These are phyloP conservation scores for Elsinoe batatas DNA, from an alignment of 2,329 filamentous ascomycete genomes.

Conservation along the genomic window DNA sequence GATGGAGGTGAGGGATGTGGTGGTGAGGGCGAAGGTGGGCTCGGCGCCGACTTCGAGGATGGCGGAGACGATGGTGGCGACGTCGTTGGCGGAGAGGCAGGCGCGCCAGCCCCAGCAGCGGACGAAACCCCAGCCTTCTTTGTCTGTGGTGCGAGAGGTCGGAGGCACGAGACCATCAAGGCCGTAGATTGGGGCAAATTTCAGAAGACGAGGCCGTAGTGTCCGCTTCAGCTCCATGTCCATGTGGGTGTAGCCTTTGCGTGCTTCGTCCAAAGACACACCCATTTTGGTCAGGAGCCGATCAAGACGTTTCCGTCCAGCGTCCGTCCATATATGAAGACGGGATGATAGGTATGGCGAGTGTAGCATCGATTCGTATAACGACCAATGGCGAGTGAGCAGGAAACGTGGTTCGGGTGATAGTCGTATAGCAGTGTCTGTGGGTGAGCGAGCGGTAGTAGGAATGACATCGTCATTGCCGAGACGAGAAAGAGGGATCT, in stretches of 20 bases:
- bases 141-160: constrained; percentile 43
- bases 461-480: constrained; percentile 76
- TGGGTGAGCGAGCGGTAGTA: constrained; percentile 76
- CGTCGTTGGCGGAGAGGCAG: constrained; percentile 84
- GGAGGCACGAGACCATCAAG: constrained; percentile 86
- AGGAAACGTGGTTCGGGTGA: constrained; percentile 91
- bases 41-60: constrained; percentile 72
- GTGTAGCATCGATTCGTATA: constrained; percentile 98
- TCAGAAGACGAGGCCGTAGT: constrained; percentile 72
- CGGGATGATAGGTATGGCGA: constrained; percentile 88
- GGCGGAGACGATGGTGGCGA: constrained; percentile 84
- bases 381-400: constrained; percentile 87
- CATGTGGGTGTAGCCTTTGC: constrained; percentile 96
- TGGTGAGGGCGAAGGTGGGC: constrained; percentile 12
- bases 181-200: constrained; percentile 87
- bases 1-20: constrained; percentile 12
- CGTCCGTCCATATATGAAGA: constrained; percentile 89
- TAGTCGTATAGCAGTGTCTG: constrained; percentile 82
- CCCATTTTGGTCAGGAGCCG: constrained; percentile 98
- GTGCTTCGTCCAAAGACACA: constrained; percentile 84
- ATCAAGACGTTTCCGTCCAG: constrained; percentile 76
- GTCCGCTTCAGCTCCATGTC: constrained; percentile 92
- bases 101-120: constrained; percentile 97
- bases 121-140: constrained; percentile 95
- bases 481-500: constrained; percentile 45